Percentiles rank a stretch among this genome's conserved stretches.
Conservation (phyloP, 192 early-diverging fungal genomes). For the Gaertneriomyces sp. region DNA sequence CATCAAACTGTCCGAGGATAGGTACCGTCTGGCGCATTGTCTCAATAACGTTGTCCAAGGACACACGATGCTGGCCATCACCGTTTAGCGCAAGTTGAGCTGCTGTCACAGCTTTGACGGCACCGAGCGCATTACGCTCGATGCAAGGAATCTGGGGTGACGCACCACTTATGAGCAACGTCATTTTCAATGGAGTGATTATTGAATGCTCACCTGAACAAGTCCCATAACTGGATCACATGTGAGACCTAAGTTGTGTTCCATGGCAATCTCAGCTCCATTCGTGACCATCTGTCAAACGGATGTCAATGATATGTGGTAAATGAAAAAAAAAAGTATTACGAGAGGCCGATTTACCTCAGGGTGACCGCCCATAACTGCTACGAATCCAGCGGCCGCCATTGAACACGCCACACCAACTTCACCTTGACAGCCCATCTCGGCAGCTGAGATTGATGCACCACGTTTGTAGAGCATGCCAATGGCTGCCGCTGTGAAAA, state of each 20-base stretch:
- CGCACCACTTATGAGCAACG: not conserved
- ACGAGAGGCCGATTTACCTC: constrained; percentile 16
- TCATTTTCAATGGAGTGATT: not conserved
- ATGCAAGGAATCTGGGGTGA: constrained; percentile 85
- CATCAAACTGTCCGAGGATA: constrained; percentile 1
- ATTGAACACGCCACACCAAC: constrained; percentile 97
- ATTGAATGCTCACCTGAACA: constrained; percentile 45
- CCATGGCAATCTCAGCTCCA: constrained; percentile 96
- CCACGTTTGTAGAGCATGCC: constrained; percentile 97
- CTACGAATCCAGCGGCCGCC: constrained; percentile 90
- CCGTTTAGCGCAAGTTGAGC: constrained; percentile 93
- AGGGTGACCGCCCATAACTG: constrained; percentile 91
- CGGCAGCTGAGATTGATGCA: constrained; percentile 89
- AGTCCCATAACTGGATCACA: constrained; percentile 84
- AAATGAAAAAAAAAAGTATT: too few relatives aligned
- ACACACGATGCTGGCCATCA: constrained; percentile 85
- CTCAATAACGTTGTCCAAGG: constrained; percentile 89
- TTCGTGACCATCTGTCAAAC: constrained; percentile 74
- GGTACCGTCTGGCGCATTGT: constrained; percentile 80
- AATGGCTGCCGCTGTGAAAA: constrained; percentile 88
- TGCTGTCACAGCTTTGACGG: constrained; percentile 94
- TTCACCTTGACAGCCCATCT: constrained; percentile 97
- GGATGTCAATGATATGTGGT: too few relatives aligned
- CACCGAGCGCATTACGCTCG: constrained; percentile 89
- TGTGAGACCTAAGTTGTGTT: constrained; percentile 40